phyloP scores from a whole-genome alignment of 2,329 filamentous ascomycete genomes.

The Scortechinia acanthostroma region DNA sequence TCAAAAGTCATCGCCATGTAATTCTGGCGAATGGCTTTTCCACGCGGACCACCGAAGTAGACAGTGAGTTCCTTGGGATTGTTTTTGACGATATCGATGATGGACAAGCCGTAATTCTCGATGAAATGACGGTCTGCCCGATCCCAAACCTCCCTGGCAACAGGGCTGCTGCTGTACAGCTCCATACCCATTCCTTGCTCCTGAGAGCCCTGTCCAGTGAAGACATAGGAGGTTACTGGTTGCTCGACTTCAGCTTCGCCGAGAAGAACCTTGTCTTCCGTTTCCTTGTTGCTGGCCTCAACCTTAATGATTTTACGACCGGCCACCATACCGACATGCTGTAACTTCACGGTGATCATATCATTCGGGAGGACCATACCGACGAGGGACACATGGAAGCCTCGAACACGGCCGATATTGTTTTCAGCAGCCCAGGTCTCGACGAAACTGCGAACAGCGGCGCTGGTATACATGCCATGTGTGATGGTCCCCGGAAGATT shows the following conservation, averaged over 20 bases:
- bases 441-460: slow-evolving; percentile 16
- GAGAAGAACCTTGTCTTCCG: slow-evolving; percentile 17
- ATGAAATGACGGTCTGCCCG: slow-evolving; percentile 20
- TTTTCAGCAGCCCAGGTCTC: slow-evolving; percentile 8
- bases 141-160: slow-evolving; percentile 24
- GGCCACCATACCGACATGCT: slow-evolving; percentile 21
- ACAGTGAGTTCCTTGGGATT: slow-evolving; percentile 26
- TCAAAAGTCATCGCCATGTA: slow-evolving; percentile 15
- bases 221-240: slow-evolving; percentile 21
- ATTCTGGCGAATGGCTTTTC: slow-evolving; percentile 18
- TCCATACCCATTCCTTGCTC: slow-evolving; percentile 29
- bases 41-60: slow-evolving; percentile 23
- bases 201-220: slow-evolving; percentile 31
- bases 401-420: slow-evolving; percentile 11
- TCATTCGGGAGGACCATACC: slow-evolving; percentile 26
- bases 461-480: slow-evolving; percentile 28
- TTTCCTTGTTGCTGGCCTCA: slow-evolving; percentile 15
- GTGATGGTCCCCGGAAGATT: slow-evolving; percentile 25
- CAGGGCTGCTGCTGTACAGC: slow-evolving; percentile 20
- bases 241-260: slow-evolving; percentile 19
- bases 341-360: slow-evolving; percentile 16
- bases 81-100: slow-evolving; percentile 23
- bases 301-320: slow-evolving; percentile 20
- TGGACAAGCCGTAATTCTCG: slow-evolving; percentile 18
- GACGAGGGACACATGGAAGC: slow-evolving; percentile 17